phyloP scores from a whole-genome alignment of 148 eudicot genomes.

The Fagopyrum homotropicum region DNA sequence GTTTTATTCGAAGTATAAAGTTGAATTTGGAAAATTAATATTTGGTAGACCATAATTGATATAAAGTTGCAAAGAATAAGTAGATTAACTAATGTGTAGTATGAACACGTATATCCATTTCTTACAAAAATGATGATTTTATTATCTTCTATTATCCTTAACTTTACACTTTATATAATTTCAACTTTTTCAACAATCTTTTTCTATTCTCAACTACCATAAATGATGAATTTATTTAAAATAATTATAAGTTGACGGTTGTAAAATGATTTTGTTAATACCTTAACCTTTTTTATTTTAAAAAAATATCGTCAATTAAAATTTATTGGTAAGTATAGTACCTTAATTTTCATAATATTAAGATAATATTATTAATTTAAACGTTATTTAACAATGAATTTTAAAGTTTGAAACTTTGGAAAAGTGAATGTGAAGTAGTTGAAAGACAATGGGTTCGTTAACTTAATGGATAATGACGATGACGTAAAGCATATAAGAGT shows the following conservation, averaged over 20 bases:
- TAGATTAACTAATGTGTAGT: constrained; percentile 4
- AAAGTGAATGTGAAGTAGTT: constrained; percentile 4
- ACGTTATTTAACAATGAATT: too few species aligned
- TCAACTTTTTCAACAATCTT: background rate
- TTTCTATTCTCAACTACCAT: background rate
- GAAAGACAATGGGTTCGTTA: background rate
- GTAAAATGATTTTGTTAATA: background rate
- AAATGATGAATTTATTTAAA: background rate
- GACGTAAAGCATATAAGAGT: background rate
- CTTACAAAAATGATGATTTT: background rate
- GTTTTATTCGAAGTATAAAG: too few species aligned
- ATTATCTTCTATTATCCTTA: background rate
- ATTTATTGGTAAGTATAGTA: too few species aligned
- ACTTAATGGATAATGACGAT: background rate
- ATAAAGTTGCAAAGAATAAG: background rate
- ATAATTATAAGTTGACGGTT: background rate
- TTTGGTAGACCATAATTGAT: too few species aligned
- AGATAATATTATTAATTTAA: too few species aligned
- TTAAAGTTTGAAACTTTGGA: background rate
- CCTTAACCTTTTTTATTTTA: too few species aligned
- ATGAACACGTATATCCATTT: background rate
- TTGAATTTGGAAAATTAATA: too few species aligned
- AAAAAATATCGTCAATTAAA: too few species aligned
- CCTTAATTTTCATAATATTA: too few species aligned
- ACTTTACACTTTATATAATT: background rate